Percentiles rank a stretch among this genome's conserved stretches.
Conservation (phyloP, 1,284 basidiomycete genomes). For the Sanghuangporus baumii region DNA sequence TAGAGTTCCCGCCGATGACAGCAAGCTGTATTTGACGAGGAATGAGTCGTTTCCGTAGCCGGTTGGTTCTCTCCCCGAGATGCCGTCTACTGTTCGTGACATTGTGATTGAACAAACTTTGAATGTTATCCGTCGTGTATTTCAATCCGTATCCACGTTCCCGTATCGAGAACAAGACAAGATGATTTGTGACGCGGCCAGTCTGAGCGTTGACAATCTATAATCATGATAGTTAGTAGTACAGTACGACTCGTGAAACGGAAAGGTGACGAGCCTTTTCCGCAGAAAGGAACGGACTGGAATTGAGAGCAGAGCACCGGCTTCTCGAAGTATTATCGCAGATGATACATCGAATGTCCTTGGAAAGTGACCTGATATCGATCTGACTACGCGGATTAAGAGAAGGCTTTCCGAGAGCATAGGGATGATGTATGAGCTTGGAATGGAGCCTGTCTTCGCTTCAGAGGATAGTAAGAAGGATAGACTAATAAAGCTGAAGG, state of each 20-base stretch:
- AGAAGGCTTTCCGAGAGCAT: not conserved
- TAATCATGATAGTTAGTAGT: not conserved
- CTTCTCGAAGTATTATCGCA: constrained; percentile 3
- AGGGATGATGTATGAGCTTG: not conserved
- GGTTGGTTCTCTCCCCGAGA: not conserved
- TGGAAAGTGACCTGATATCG: constrained; percentile 5
- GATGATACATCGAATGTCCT: constrained; percentile 1
- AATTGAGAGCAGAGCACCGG: not conserved
- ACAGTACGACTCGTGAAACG: not conserved
- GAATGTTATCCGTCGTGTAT: not conserved
- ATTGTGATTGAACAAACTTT: not conserved
- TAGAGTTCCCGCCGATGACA: not conserved
- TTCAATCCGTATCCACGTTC: constrained; percentile 6
- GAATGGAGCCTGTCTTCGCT: not conserved
- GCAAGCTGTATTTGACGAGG: constrained; percentile 12
- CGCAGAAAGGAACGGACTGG: constrained; percentile 10
- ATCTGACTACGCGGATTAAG: not conserved
- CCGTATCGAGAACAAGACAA: not conserved
- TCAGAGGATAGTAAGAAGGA: not conserved
- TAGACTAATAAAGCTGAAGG: not conserved
- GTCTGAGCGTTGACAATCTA: constrained; percentile 8
- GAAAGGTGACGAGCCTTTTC: not conserved
- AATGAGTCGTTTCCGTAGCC: constrained; percentile 6
- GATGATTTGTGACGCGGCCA: constrained; percentile 6
- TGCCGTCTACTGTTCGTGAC: not conserved